Percentiles rank a stretch among this genome's conserved stretches.
Evolutionary conservation across 441 rosid genomes (phyloP).

Genomic region (Syzygium syzygioides): DNA sequence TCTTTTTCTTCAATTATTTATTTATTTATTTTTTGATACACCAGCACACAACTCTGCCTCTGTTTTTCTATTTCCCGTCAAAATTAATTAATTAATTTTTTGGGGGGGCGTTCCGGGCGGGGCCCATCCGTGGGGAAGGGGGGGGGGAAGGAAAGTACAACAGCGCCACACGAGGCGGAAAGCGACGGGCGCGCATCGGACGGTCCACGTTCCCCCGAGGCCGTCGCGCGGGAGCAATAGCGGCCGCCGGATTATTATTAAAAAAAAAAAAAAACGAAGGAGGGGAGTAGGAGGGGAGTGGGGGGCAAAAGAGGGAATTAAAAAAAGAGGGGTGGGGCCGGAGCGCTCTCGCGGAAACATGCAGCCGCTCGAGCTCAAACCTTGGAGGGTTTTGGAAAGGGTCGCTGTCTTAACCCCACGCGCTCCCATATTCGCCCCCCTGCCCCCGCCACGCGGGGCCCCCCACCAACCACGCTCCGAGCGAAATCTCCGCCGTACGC

Average conservation of each 20-base stretch:
- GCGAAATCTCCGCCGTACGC: background rate
- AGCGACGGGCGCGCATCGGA: background rate
- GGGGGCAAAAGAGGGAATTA: too few relatives aligned
- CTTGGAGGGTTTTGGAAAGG: slow-evolving; percentile 29
- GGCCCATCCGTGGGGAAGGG: too few relatives aligned
- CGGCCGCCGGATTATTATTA: background rate
- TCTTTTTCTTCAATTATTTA: background rate
- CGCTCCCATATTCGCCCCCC: slow-evolving; percentile 5
- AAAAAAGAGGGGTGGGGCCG: background rate
- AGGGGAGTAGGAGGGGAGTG: too few relatives aligned
- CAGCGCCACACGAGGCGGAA: background rate
- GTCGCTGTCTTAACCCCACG: background rate
- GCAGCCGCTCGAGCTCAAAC: slow-evolving; percentile 50
- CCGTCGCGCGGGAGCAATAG: background rate
- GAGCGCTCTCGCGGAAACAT: slow-evolving; percentile 37
- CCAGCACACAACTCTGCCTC: background rate
- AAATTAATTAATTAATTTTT: too few relatives aligned
- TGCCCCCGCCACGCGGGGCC: background rate
- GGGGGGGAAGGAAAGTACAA: background rate
- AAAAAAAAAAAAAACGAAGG: background rate
- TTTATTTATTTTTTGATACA: background rate
- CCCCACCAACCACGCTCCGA: slow-evolving; percentile 4
- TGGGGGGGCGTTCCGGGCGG: too few relatives aligned
- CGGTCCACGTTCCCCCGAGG: background rate
- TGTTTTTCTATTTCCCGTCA: background rate